Conservation (phyloP, 2,329 filamentous ascomycete species). For the Bipolaris oryzae region DNA sequence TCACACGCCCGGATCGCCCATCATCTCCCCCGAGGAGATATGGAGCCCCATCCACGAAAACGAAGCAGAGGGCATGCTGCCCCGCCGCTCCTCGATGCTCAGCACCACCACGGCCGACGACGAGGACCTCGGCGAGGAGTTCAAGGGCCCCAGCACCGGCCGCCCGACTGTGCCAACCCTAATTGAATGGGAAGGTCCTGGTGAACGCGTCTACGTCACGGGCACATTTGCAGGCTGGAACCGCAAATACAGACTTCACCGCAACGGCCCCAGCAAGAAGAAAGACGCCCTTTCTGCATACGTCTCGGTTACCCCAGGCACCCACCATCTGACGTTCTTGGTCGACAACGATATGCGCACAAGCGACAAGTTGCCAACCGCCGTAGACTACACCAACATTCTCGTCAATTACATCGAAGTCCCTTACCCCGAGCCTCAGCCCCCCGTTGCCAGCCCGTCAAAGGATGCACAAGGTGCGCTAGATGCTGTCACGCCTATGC, state of each 20-base stretch:
- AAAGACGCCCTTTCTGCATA: constrained; percentile 72
- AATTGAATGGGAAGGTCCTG: constrained; percentile 83
- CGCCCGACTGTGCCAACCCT: constrained; percentile 80
- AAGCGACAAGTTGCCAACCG: constrained; percentile 84
- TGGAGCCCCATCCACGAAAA: constrained; percentile 53
- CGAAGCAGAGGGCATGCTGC: constrained; percentile 59
- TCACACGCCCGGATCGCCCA: constrained; percentile 87
- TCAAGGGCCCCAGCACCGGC: constrained; percentile 66
- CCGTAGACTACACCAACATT: constrained; percentile 97
- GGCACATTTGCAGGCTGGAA: constrained; percentile 98
- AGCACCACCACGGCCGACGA: constrained; percentile 72
- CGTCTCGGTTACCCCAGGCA: constrained; percentile 86
- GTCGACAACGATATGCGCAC: constrained; percentile 94
- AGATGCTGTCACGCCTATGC: constrained; percentile 32
- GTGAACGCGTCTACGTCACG: constrained; percentile 93
- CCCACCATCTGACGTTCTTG: constrained; percentile 95
- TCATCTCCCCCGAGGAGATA: constrained; percentile 73
- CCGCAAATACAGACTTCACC: constrained; percentile 85
- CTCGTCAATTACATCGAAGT: constrained; percentile 98
- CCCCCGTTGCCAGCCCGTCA: constrained; percentile 32
- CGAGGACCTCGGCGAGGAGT: constrained; percentile 65
- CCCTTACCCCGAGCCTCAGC: constrained; percentile 70
- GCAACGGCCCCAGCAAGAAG: constrained; percentile 59
- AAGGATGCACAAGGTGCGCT: constrained; percentile 26
- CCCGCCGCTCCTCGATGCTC: constrained; percentile 61